These are phyloP conservation scores for Salix udensis DNA, from an alignment of 345 rosid genomes.

Conservation along the genomic window DNA sequence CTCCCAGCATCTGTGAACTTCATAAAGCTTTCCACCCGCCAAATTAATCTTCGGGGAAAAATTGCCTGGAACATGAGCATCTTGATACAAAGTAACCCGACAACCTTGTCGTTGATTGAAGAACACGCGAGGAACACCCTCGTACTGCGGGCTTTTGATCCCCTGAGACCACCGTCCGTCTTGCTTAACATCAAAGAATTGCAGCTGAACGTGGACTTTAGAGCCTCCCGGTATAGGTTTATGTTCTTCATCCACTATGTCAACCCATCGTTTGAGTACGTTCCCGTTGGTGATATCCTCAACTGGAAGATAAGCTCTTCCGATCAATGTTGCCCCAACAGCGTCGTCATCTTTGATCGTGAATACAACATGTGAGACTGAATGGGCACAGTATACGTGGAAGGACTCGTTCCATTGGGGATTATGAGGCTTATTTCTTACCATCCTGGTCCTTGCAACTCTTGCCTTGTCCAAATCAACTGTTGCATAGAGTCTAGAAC, in stretches of 20 bases:
- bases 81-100: conserved; percentile 58
- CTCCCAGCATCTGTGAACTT: conserved; percentile 70
- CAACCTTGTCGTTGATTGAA: conserved; percentile 40
- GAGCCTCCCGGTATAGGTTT: conserved; percentile 43
- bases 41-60: conserved; percentile 25
- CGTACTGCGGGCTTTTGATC: conserved; percentile 23
- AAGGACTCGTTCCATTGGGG: conserved; percentile 59
- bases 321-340: conserved; percentile 55
- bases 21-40: conserved; percentile 19
- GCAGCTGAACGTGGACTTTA: conserved; percentile 43
- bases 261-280: conserved; percentile 35
- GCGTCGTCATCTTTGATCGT: conserved; percentile 54
- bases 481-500: conserved; percentile 54
- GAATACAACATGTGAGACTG: conserved; percentile 48
- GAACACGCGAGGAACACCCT: conserved; percentile 54
- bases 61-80: conserved; percentile 50
- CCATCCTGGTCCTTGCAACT: conserved; percentile 54
- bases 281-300: conserved; percentile 41
- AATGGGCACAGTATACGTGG: conserved; percentile 60
- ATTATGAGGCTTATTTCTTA: conserved; percentile 24
- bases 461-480: conserved; percentile 72
- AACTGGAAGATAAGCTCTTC: conserved; percentile 67
- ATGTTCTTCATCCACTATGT: conserved; percentile 36
- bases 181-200: conserved; percentile 26
- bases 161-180: conserved; percentile 64